Conservation (phyloP, 2,329 filamentous ascomycete genomes). For the Calcarisporium arbuscula region DNA sequence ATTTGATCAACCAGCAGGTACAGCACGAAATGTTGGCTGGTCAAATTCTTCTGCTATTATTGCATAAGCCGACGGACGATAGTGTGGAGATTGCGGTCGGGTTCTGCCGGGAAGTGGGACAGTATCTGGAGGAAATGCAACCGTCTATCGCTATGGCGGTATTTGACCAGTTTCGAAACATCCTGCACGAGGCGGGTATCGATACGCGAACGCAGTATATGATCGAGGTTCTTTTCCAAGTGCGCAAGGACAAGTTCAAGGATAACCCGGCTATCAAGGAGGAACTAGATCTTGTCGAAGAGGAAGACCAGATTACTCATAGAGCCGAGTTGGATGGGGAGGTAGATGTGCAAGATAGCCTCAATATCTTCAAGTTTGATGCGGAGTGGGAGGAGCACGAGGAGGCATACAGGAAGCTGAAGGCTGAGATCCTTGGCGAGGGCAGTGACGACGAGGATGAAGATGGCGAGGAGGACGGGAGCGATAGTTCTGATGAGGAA, state of each 20-base stretch:
- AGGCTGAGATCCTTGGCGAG: conserved; percentile 90
- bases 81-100: conserved; percentile 96
- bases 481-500: conserved; percentile 65
- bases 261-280: conserved; percentile 87
- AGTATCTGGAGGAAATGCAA: conserved; percentile 94
- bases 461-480: conserved; percentile 50
- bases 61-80: conserved; percentile 95
- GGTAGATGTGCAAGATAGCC: conserved; percentile 73
- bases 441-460: conserved; percentile 79
- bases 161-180: conserved; percentile 92
- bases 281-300: conserved; percentile 90
- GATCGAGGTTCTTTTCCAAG: conserved; percentile 96
- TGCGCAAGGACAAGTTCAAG: conserved; percentile 94
- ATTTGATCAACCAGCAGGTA: conserved; percentile 93
- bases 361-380: conserved; percentile 97
- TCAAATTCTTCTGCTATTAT: conserved; percentile 83
- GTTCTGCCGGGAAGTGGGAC: conserved; percentile 85
- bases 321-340: conserved; percentile 74
- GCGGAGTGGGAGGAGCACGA: conserved; percentile 86
- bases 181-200: conserved; percentile 93
- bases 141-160: conserved; percentile 79
- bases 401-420: conserved; percentile 80
- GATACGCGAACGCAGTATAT: conserved; percentile 99
- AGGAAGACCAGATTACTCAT: conserved; percentile 97
- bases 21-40: conserved; percentile 89